phyloP scores from a whole-genome alignment of 495 filamentous ascomycete genomes.

The Annulohypoxylon moriforme region DNA sequence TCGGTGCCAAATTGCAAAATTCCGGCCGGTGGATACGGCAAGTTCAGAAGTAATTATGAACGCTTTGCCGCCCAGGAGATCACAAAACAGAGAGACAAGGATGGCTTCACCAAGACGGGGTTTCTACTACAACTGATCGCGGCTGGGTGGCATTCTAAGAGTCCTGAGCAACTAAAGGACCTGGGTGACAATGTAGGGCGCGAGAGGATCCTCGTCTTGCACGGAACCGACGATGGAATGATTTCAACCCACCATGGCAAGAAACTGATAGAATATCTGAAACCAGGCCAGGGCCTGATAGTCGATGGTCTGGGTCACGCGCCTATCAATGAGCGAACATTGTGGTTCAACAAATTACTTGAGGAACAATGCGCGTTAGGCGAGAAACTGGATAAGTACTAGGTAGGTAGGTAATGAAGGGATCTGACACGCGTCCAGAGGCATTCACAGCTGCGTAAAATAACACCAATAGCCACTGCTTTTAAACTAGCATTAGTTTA shows the following conservation, averaged over 20 bases:
- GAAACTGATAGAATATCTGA: slow-evolving; percentile 65
- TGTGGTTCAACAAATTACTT: slow-evolving; percentile 69
- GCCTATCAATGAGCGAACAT: slow-evolving; percentile 69
- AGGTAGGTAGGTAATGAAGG: too few species aligned
- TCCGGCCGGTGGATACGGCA: slow-evolving; percentile 48
- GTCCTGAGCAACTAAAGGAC: slow-evolving; percentile 66
- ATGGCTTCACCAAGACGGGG: slow-evolving; percentile 69
- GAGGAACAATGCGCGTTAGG: slow-evolving; percentile 59
- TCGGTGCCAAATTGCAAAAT: slow-evolving; percentile 41
- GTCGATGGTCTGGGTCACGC: slow-evolving; percentile 78
- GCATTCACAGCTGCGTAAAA: background rate
- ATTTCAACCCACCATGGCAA: slow-evolving; percentile 74
- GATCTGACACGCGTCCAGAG: background rate
- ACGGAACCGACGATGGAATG: slow-evolving; percentile 80
- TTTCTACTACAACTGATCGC: slow-evolving; percentile 83
- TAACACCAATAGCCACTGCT: background rate
- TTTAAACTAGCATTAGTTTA: background rate
- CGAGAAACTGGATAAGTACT: slow-evolving; percentile 53
- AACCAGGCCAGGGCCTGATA: slow-evolving; percentile 61
- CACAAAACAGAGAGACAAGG: slow-evolving; percentile 67
- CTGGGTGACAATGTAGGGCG: slow-evolving; percentile 75
- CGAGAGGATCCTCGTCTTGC: slow-evolving; percentile 76
- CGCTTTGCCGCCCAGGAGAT: slow-evolving; percentile 82
- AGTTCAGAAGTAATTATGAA: slow-evolving; percentile 79
- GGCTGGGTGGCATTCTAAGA: slow-evolving; percentile 82